These are phyloP conservation scores for Protea cynaroides DNA, from an alignment of 164 flowering plant genomes.

Conservation along the genomic window DNA sequence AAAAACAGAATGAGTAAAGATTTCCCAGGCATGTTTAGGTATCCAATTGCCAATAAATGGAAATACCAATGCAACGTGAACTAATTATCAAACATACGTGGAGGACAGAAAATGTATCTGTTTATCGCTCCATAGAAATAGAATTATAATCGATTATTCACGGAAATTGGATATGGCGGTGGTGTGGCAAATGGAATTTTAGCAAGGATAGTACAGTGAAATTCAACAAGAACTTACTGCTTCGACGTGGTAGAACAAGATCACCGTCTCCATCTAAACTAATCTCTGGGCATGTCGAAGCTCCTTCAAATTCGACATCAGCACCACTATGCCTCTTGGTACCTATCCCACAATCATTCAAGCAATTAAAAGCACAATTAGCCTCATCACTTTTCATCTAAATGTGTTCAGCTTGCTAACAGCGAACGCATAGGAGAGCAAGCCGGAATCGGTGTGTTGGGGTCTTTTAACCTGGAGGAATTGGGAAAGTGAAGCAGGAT, in stretches of 20 bases:
- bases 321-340: slow-evolving; percentile 7
- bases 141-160: not conserved
- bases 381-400: not conserved
- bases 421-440: not conserved
- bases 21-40: no score
- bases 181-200: not conserved
- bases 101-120: not conserved
- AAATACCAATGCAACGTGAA: no score
- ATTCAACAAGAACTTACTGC: slow-evolving; percentile 30
- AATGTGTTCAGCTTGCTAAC: not conserved
- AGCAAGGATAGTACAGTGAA: not conserved
- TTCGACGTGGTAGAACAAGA: slow-evolving; percentile 60
- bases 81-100: no score
- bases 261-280: slow-evolving; percentile 78
- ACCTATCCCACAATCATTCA: slow-evolving; percentile 18
- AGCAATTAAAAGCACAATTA: slow-evolving; percentile 1
- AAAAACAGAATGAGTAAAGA: not conserved
- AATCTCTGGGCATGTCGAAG: slow-evolving; percentile 17
- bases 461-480: slow-evolving; percentile 33
- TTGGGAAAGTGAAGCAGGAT: slow-evolving; percentile 60
- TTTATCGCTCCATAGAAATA: not conserved
- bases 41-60: no score
- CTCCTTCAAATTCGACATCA: slow-evolving; percentile 17
- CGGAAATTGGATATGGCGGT: not conserved
- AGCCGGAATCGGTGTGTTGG: no score